phyloP scores from a whole-genome alignment of 2,329 filamentous ascomycete genomes.

The Orbilia oligospora region DNA sequence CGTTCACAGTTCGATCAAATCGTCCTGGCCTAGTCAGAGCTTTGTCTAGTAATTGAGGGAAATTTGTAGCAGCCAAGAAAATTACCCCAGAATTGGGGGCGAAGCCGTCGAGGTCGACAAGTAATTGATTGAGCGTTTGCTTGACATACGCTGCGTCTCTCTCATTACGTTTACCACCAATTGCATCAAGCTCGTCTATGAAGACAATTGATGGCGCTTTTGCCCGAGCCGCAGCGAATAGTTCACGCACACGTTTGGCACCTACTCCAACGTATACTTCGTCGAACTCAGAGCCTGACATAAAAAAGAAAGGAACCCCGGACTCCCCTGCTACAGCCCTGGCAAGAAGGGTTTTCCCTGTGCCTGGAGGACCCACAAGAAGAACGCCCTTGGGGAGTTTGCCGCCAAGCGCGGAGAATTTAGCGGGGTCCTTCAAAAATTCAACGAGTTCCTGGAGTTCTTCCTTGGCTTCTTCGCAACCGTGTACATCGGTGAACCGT shows the following conservation, averaged over 20 bases:
- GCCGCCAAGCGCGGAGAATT: slow-evolving; percentile 92
- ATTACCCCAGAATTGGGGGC: slow-evolving; percentile 95
- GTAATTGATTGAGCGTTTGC: slow-evolving; percentile 95
- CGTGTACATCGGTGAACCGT: slow-evolving; percentile 93
- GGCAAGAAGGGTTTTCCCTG: slow-evolving; percentile 95
- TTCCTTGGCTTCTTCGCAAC: slow-evolving; percentile 97
- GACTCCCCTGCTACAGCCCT: slow-evolving; percentile 96
- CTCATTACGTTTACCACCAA: slow-evolving; percentile 93
- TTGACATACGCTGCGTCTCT: slow-evolving; percentile 95
- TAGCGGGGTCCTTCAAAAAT: slow-evolving; percentile 92
- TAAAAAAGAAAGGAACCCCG: slow-evolving; percentile 99
- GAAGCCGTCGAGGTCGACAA: slow-evolving; percentile 97
- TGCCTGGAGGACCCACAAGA: slow-evolving; percentile 94
- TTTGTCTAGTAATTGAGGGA: slow-evolving; percentile 93
- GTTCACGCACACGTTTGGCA: slow-evolving; percentile 93
- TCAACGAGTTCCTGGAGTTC: slow-evolving; percentile 97
- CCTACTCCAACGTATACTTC: slow-evolving; percentile 98
- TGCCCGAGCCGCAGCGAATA: slow-evolving; percentile 84
- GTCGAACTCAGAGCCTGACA: slow-evolving; percentile 99
- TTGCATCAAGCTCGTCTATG: slow-evolving; percentile 93
- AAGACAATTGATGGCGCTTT: slow-evolving; percentile 96
- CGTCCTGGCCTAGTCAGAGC: slow-evolving; percentile 93
- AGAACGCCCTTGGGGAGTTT: slow-evolving; percentile 98
- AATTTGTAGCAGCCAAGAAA: slow-evolving; percentile 95
- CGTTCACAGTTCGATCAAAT: slow-evolving; percentile 92